Base-by-base conservation (phyloP, 2,329 filamentous ascomycete genomes). In the Colletotrichum melonis region DNA sequence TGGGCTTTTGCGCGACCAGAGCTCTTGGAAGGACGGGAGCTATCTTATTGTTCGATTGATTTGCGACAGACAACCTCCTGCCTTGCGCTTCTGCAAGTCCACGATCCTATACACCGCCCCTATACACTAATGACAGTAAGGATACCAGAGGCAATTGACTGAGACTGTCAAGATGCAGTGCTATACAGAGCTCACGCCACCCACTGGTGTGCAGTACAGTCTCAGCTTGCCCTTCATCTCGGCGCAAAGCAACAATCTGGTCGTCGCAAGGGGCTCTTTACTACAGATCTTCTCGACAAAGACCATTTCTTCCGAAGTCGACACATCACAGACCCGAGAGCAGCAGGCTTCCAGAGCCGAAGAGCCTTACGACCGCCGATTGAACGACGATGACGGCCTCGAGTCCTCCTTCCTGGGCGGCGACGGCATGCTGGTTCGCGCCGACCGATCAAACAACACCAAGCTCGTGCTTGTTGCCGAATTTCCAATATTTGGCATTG, bases 161-260 rank as follows among this genome's bases (percentile, higher is more conserved):
- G 83, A 77, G 79, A 76, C 78, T 78, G 81, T 79, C 75, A 76
- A 77, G 60, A 98, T 98, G 96, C 96, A 98, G 90, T 97, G 95
- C 88, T 98, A 98, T 86, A 95, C 95, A 80, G 97, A 99, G 88
- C 89, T 99, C 82, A 92, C 95, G 82, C 94, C 96, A 86, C 95
- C 97, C 67, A 97, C 95, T 82, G 95, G 95, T 82, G 95, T 98
- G 84, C 95, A 95, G 79, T 93, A 98, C 85, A 94, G 95, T 76
- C 85, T 98, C 79, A 90, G 88, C 73, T 85, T 98, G 54, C 91
- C 95, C 46, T 95, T 99, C 80, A 88, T 93, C 59, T 93, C 93
- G 59, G 84, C 94, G 63, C 89, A 92, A 76, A 91, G 93, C 78
- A 93, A 90, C 82, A 98, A 98, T 82, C 90, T 99, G 77, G 87